Conservation (phyloP, 805 yeast genomes). For the Suhomyces pyralidae region DNA sequence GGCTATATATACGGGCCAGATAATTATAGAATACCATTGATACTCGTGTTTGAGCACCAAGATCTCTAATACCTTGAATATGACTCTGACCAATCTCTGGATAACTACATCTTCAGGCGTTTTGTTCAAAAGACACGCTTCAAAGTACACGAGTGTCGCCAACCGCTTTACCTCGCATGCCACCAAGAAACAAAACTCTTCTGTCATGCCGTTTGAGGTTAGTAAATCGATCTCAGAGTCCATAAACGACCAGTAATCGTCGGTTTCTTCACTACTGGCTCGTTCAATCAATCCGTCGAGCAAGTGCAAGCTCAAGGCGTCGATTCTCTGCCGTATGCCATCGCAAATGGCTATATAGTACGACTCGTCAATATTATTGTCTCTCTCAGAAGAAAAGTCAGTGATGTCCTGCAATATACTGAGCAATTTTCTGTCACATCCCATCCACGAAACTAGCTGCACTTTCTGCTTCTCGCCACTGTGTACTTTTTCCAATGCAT, state of each 20-base stretch:
- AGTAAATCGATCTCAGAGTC: slow-evolving; percentile 8
- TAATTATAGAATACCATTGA: slow-evolving; percentile 28
- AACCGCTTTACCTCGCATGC: slow-evolving; percentile 26
- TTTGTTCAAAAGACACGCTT: slow-evolving; percentile 24
- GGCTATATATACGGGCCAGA: slow-evolving; percentile 29
- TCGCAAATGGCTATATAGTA: slow-evolving; percentile 14
- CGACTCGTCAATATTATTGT: slow-evolving; percentile 11
- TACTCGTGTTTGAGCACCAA: slow-evolving; percentile 24
- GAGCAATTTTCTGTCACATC: slow-evolving; percentile 25
- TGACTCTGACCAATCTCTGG: slow-evolving; percentile 13
- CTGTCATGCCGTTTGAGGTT: slow-evolving; percentile 8
- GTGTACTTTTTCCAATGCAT: not conserved
- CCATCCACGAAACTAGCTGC: slow-evolving; percentile 27
- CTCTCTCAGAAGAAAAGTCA: slow-evolving; percentile 29
- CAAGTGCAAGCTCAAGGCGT: slow-evolving; percentile 11
- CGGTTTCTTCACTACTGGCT: not conserved
- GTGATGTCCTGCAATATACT: slow-evolving; percentile 29
- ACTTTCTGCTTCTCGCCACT: slow-evolving; percentile 6
- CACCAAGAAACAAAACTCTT: slow-evolving; percentile 25
- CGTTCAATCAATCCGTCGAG: slow-evolving; percentile 10
- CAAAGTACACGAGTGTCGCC: slow-evolving; percentile 21
- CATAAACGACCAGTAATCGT: slow-evolving; percentile 1
- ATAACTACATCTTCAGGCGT: slow-evolving; percentile 20
- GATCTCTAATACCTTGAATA: slow-evolving; percentile 19
- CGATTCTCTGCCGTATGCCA: slow-evolving; percentile 15